Base-by-base conservation (phyloP, 805 yeast genomes). In the Candida berthetii region DNA sequence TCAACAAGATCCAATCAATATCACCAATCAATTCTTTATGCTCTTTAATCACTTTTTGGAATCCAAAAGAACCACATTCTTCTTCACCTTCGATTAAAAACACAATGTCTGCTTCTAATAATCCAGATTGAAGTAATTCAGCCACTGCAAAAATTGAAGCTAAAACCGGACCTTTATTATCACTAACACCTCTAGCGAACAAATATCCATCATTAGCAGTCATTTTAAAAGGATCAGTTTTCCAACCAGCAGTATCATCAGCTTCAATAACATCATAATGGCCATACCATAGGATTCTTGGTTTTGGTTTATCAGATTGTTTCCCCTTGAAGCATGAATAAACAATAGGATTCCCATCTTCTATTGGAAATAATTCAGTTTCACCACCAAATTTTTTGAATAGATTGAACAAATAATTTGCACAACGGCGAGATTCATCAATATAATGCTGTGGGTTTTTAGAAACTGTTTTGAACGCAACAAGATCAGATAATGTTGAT, bases 231-330 rank as follows among this genome's bases (percentile, higher is more conserved):
- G 98, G 98, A 47, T 83, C 81, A 0, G 93, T 76, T 8, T 68
- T 58, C 97, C 98, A 91, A 25, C 69, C 69, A 6, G 68, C 70
- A 18, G 68, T 64, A 39, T 71, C 72, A 28, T 76, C 75, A 0
- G 95, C 95, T 44, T 84, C 85, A 33, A 91, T 88, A 22, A 91
- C 96, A 62, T 91, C 99, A 57, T 93, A 91, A 67, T 91, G 99
- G 1, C 96, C 98, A 61, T 91, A 91, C 84, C 95, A 91, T 37
- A 91, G 60, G 4, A 88, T 70, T 42, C 85, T 67, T 36, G 78
- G 62, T 24, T 53, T 53, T 16, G 24, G 24, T 42, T 34, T 3
- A 41, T 36, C 9, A 42, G 39, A 15, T 42, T 35, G 16, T 34
- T 72, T 76, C 4, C 78, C 78, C 42, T 65, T 64, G 61, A 91